Conservation (phyloP, 352 stramenopile genomes). For the Phytopythium litorale region DNA sequence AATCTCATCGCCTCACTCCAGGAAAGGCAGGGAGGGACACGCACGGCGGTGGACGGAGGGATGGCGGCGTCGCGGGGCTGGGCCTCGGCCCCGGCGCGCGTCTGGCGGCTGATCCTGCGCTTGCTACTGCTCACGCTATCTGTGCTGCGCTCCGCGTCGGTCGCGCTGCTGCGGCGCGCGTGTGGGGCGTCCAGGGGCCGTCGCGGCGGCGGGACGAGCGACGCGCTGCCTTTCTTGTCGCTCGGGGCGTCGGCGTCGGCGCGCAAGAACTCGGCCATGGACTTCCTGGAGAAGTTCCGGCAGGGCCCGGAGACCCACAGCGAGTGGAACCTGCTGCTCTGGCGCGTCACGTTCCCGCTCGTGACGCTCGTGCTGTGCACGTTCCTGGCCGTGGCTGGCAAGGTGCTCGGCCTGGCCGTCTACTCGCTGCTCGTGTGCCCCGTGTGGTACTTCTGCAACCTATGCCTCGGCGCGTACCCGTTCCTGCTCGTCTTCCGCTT, state of each 20-base stretch:
- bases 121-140: not conserved
- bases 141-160: not conserved
- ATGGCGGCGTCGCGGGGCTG: not conserved
- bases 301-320: slow-evolving; percentile 67
- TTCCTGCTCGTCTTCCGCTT: slow-evolving; percentile 79
- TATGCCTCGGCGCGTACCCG: slow-evolving; percentile 62
- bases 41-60: no score
- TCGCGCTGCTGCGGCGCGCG: not conserved
- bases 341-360: slow-evolving; percentile 79
- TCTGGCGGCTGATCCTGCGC: not conserved
- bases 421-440: slow-evolving; percentile 73
- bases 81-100: not conserved
- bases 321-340: slow-evolving; percentile 80
- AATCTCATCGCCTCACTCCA: no score
- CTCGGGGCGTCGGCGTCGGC: not conserved
- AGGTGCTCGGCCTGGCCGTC: slow-evolving; percentile 47
- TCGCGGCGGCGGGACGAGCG: not conserved
- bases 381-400: slow-evolving; percentile 50
- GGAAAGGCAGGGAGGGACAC: no score
- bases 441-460: slow-evolving; percentile 79
- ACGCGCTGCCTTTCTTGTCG: slow-evolving; percentile 3
- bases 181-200: not conserved
- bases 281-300: slow-evolving; percentile 70
- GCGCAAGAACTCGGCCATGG: slow-evolving; percentile 32
- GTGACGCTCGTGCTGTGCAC: slow-evolving; percentile 75